phyloP scores from a whole-genome alignment of 139 green algal species.

The Diplosphaera chodatii region DNA sequence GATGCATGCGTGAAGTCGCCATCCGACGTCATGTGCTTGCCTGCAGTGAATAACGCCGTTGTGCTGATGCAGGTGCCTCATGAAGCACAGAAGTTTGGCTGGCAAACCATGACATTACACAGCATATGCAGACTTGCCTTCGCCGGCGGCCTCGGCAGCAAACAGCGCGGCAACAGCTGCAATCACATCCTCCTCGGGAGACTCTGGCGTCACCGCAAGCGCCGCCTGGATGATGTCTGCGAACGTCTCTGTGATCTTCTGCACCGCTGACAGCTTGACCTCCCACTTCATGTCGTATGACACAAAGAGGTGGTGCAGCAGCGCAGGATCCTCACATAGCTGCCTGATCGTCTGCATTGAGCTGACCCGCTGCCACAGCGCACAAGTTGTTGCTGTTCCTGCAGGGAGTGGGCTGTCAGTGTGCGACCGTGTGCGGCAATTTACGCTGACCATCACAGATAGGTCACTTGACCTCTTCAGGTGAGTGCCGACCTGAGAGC shows the following conservation, averaged over 20 bases:
- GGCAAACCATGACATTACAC: too few species aligned
- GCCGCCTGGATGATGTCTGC: constrained; percentile 27
- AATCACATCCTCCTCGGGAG: constrained; percentile 24
- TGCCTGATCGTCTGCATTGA: constrained; percentile 41
- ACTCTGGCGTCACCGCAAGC: constrained; percentile 14
- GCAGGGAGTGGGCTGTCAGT: too few species aligned
- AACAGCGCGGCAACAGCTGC: constrained; percentile 10
- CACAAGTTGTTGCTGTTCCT: constrained; percentile 10
- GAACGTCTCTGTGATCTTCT: constrained; percentile 22
- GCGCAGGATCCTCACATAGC: constrained; percentile 30
- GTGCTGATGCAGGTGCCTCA: not conserved
- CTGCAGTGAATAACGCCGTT: not conserved
- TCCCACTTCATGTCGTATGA: not conserved
- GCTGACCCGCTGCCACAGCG: constrained; percentile 35
- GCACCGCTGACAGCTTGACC: constrained; percentile 34
- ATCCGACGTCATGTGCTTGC: constrained; percentile 38
- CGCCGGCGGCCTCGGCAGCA: not conserved
- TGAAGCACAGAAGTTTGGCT: too few species aligned
- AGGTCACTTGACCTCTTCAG: too few species aligned
- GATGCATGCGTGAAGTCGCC: constrained; percentile 23
- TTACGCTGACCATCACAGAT: too few species aligned
- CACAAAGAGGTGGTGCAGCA: constrained; percentile 42
- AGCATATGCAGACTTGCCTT: too few species aligned
- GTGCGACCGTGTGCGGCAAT: too few species aligned
- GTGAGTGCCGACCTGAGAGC: constrained; percentile 24